phyloP scores from a whole-genome alignment of 1,284 basidiomycete genomes.

The Moniliella sp. region DNA sequence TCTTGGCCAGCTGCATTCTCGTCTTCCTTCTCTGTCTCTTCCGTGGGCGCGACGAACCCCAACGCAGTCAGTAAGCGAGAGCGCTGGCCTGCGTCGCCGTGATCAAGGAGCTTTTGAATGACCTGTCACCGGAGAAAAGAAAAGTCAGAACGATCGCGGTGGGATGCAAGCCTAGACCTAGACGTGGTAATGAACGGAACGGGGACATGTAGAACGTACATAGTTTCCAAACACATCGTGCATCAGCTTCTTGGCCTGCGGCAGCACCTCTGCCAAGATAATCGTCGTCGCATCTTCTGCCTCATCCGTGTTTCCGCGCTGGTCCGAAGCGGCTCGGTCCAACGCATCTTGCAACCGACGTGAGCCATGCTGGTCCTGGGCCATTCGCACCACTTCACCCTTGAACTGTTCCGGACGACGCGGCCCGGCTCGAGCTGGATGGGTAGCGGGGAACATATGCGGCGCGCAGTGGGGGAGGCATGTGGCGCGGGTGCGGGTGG shows the following conservation, averaged over 20 bases:
- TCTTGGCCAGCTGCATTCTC: constrained; percentile 33
- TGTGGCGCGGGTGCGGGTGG: neutral
- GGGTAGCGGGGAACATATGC: no score
- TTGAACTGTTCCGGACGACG: constrained; percentile 67
- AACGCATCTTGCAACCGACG: no score
- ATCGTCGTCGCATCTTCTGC: constrained; percentile 42
- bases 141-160: neutral
- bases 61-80: no score
- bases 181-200: neutral
- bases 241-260: constrained; percentile 57
- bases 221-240: constrained; percentile 91
- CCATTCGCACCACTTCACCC: constrained; percentile 73
- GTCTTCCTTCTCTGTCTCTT: constrained; percentile 46
- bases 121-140: constrained; percentile 38
- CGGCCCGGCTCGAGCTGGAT: no score
- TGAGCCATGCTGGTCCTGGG: constrained; percentile 74
- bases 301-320: constrained; percentile 30
- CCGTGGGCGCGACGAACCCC: constrained; percentile 56
- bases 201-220: constrained; percentile 41
- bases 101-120: constrained; percentile 82
- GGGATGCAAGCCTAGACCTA: neutral
- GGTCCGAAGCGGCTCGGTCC: constrained; percentile 37
- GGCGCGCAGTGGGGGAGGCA: constrained; percentile 13
- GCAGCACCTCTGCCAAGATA: constrained; percentile 79
- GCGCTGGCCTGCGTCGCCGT: constrained; percentile 50